Base-by-base conservation (phyloP, 1,139 yeast species). In the Hanseniaspora sp. region DNA sequence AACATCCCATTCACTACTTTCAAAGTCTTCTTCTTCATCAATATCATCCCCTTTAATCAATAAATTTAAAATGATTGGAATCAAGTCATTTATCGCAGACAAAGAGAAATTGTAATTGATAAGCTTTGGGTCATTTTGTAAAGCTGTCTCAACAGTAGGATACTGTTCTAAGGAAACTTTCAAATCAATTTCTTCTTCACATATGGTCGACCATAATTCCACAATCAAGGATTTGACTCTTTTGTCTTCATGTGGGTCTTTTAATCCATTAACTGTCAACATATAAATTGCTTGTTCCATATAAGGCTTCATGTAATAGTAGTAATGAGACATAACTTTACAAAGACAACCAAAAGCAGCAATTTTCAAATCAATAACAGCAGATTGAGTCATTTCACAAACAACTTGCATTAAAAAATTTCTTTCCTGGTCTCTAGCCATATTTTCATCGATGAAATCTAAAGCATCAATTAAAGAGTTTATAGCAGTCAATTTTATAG, bases 321-420 rank as follows among this genome's bases (percentile, higher is more conserved):
- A 92, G 73, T 90, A 92, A 59, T 86, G 73, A 56, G 86, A 80
- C 95, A 92, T 88, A 61, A 92, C 88, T 64, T 86, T 80, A 46
- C 96, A 95, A 58, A 92, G 77, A 65, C 96, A 95, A 56, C 96
- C 98, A 70, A 87, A 92, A 0, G 97, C 96, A 51, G 95, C 85
- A 12, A 95, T 92, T 70, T 90, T 96, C 58, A 92, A 74, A 62
- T 85, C 94, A 48, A 76, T 72, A 64, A 85, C 86, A 53, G 79
- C 78, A 33, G 95, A 86, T 69, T 92, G 96, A 18, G 98, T 90
- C 23, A 97, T 96, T 70, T 92, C 98, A 71, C 98, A 92, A 12
- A 92, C 96, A 52, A 92, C 97, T 72, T 88, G 96, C 98, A 92
- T 92, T 66, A 92, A 85, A 69, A 85, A 90, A 68, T 92, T 88